These are phyloP conservation scores for Tolypocladium capitatum DNA, from an alignment of 2,329 filamentous ascomycete species.

Conservation along the genomic window DNA sequence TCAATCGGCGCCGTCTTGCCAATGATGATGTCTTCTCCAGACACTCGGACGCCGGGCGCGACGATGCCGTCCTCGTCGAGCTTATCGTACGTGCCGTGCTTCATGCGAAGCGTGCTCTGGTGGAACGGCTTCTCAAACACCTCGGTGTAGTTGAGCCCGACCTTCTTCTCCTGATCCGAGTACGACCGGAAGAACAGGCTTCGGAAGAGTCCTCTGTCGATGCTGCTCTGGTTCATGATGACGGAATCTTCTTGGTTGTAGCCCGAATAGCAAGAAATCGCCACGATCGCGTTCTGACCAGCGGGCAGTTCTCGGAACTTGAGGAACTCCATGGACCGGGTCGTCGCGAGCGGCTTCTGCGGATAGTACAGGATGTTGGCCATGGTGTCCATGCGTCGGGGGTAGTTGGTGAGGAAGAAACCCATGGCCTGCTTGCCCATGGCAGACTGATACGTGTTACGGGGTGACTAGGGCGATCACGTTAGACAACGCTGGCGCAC, in stretches of 20 bases:
- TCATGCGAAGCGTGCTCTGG: conserved; percentile 76
- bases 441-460: conserved; percentile 98
- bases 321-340: conserved; percentile 94
- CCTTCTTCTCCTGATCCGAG: conserved; percentile 90
- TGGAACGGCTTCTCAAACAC: conserved; percentile 91
- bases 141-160: conserved; percentile 87
- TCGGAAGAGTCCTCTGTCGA: conserved; percentile 92
- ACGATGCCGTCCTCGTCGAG: conserved; percentile 94
- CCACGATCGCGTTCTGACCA: conserved; percentile 95
- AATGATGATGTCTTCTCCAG: conserved; percentile 97
- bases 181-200: conserved; percentile 97
- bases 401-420: conserved; percentile 94
- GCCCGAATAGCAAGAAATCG: conserved; percentile 92
- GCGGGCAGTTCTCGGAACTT: conserved; percentile 96
- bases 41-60: conserved; percentile 84
- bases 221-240: conserved; percentile 99
- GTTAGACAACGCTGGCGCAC: background rate
- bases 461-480: conserved; percentile 57
- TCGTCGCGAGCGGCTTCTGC: conserved; percentile 92
- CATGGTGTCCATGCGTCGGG: conserved; percentile 98
- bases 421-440: conserved; percentile 99
- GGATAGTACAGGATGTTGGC: conserved; percentile 98
- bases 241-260: conserved; percentile 99
- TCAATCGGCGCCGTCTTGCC: conserved; percentile 95
- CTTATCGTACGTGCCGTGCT: conserved; percentile 95